These are phyloP conservation scores for Clarireedia hainanense DNA, from an alignment of 2,329 filamentous ascomycete genomes.

Conservation along the genomic window DNA sequence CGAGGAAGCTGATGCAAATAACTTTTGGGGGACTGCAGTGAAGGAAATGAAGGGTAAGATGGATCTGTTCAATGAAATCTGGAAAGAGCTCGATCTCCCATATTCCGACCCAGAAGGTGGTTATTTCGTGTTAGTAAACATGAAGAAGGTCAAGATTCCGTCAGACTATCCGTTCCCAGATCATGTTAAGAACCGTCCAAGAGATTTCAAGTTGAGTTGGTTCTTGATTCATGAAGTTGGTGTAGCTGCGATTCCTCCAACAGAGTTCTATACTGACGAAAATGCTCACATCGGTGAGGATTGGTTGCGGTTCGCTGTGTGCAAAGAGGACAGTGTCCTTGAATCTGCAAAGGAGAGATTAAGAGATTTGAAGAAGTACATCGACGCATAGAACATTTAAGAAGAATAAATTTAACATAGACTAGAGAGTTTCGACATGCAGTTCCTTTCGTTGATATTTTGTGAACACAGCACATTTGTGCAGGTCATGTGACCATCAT, in stretches of 20 bases:
- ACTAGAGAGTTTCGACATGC: no score
- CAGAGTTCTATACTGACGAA: constrained; percentile 86
- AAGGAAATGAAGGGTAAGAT: constrained; percentile 87
- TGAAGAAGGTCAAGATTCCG: constrained; percentile 79
- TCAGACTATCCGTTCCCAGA: constrained; percentile 79
- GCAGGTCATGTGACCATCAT: no score
- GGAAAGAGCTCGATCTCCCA: constrained; percentile 62
- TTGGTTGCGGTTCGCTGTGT: constrained; percentile 91
- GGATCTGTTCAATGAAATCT: constrained; percentile 75
- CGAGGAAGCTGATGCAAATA: constrained; percentile 74
- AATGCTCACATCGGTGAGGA: constrained; percentile 85
- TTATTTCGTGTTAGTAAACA: constrained; percentile 95
- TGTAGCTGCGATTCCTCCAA: constrained; percentile 91
- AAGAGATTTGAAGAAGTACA: constrained; percentile 36
- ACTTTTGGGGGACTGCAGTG: constrained; percentile 82
- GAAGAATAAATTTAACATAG: neutral
- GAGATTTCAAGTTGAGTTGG: constrained; percentile 94
- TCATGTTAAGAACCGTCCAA: constrained; percentile 75
- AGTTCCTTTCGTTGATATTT: no score
- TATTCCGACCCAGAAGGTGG: constrained; percentile 77
- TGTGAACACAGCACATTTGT: no score
- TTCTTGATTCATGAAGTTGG: constrained; percentile 96
- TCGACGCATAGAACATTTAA: constrained; percentile 30
- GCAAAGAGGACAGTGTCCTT: constrained; percentile 83
- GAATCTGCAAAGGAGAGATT: constrained; percentile 72